Evolutionary conservation across 805 yeast species (phyloP).

Genomic region (Kuraishia hungarica): DNA sequence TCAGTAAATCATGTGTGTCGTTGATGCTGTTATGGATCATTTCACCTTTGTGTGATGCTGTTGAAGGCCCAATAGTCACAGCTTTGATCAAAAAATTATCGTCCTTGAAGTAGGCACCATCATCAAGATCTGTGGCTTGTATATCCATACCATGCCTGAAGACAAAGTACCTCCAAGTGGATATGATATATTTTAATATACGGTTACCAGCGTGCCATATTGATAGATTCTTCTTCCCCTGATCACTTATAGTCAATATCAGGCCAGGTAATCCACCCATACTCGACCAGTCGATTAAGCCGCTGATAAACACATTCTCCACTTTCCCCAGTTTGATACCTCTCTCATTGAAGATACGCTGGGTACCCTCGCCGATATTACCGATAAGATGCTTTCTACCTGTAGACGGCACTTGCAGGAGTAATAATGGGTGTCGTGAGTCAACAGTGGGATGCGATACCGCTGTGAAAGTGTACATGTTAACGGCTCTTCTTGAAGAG

Average conservation of each 20-base stretch:
- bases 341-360: conserved; percentile 59
- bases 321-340: conserved; percentile 50
- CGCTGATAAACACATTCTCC: conserved; percentile 66
- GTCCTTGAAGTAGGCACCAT: conserved; percentile 9
- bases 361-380: conserved; percentile 78
- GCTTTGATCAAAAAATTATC: background rate
- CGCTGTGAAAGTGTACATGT: conserved; percentile 25
- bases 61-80: background rate
- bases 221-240: conserved; percentile 51
- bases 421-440: conserved; percentile 44
- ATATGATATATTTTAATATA: conserved; percentile 45
- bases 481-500: background rate
- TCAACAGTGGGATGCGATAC: conserved; percentile 59
- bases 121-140: conserved; percentile 5
- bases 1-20: background rate
- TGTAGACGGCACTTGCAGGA: conserved; percentile 36
- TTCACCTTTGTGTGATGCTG: background rate
- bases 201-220: conserved; percentile 39
- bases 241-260: conserved; percentile 73
- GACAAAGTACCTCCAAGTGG: conserved; percentile 83
- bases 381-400: conserved; percentile 67
- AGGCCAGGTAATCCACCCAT: conserved; percentile 92
- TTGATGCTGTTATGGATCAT: background rate
- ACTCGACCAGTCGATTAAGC: conserved; percentile 67
- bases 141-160: conserved; percentile 66